Base-by-base conservation (phyloP, 768 basidiomycete species). In the Mrakia gelida region DNA sequence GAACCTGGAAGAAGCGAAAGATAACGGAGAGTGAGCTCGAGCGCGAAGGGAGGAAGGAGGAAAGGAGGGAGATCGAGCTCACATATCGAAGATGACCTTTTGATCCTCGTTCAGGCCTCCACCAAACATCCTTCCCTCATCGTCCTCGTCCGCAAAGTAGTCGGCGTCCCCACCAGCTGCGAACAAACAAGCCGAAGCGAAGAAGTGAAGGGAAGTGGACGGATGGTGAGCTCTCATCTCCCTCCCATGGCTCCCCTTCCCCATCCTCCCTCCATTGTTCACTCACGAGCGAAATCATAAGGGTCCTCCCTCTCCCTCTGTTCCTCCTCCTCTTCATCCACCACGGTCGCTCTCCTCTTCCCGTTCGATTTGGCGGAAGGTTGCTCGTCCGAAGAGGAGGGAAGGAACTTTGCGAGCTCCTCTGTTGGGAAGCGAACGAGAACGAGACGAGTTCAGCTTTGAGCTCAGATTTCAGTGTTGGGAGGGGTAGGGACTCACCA, bases 51-150 rank as follows among this genome's bases (percentile, higher is more conserved):
- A 45, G 15, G 43, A 23, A 26, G 26, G n/a, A 7, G 23, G 9
- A 23, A 59, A 30, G 56, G 68, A 28, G 15, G 38, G 43, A 23
- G 54, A 62, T n/a, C 59, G 59, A 59, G 59, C 78, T 15, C 28
- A 79, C 78, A 99, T 95, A 80, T 92, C 94, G 77, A 99, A 83
- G 56, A 99, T 98, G 76, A 95, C 81, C 83, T 98, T 95, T 86
- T 99, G 97, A 83, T 95, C 92, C 56, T 87, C 88, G 2, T 94
- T 95, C 79, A 99, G 86, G 2, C 97, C 97, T 0, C 95, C 94
- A 56, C 97, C 97, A 82, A 91, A 96, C 85, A 96, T 95, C 16
- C 94, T 88, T 0, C 93, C 94, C 81, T 95, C 94, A 32, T 92
- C 92, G 82, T 95, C 94, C 71, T 83, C 83, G 70, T 96, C 95